phyloP scores from a whole-genome alignment of 257 asterid genomes.

The Knoxia roxburghii region DNA sequence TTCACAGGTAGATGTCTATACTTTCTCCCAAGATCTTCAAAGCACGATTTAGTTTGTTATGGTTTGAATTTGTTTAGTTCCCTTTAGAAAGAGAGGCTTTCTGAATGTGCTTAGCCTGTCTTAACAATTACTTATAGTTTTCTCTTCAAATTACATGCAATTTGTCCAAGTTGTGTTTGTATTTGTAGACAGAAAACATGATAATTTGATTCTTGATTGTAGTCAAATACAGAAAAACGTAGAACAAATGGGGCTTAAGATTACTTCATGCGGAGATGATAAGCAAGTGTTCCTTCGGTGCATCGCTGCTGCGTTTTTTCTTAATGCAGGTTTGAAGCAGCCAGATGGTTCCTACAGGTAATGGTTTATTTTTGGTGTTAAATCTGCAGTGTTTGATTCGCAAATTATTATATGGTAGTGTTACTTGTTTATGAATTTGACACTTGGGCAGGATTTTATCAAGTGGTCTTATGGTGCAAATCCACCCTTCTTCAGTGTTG shows the following conservation, averaged over 20 bases:
- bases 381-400: too few species aligned
- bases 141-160: background rate
- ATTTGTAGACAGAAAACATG: too few species aligned
- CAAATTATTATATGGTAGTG: too few species aligned
- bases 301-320: conserved; percentile 88
- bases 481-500: conserved; percentile 86
- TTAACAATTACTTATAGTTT: background rate
- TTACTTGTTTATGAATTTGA: too few species aligned
- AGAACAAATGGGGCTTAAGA: conserved; percentile 72
- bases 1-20: conserved; percentile 59
- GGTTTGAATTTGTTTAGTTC: background rate
- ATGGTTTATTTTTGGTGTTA: background rate
- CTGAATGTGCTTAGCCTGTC: background rate
- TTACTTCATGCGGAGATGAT: conserved; percentile 87
- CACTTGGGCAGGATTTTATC: conserved; percentile 64
- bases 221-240: conserved; percentile 76
- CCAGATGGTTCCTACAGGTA: conserved; percentile 94
- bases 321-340: conserved; percentile 91
- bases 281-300: conserved; percentile 67
- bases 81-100: too few species aligned
- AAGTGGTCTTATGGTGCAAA: conserved; percentile 75
- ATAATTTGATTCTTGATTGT: too few species aligned
- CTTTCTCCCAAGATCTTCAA: background rate
- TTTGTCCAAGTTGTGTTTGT: background rate
- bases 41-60: background rate